A percentile compares a stretch with the other conserved stretches of the same genome.
phyloP scores from a whole-genome alignment of 2,329 filamentous ascomycete species.

The Parascedosporium putredinis region DNA sequence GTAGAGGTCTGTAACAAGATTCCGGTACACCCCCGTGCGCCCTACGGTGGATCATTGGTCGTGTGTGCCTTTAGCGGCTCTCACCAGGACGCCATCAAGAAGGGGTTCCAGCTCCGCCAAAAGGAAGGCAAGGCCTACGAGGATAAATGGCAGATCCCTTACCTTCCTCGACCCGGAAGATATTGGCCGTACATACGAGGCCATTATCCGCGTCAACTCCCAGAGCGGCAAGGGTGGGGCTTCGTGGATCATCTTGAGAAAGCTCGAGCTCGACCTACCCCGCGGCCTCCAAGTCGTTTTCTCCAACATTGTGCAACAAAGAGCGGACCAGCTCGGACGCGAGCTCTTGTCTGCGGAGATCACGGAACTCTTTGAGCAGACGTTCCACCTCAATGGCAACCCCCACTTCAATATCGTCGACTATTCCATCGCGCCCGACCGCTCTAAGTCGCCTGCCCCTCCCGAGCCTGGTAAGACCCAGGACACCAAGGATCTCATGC shows the following conservation, averaged over 20 bases:
- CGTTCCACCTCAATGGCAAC: constrained; percentile 76
- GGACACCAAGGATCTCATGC: constrained; percentile 66
- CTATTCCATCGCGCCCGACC: constrained; percentile 78
- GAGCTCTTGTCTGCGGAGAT: constrained; percentile 82
- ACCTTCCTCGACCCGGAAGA: constrained; percentile 91
- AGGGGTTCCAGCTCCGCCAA: constrained; percentile 68
- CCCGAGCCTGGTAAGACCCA: constrained; percentile 49
- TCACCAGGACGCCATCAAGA: constrained; percentile 95
- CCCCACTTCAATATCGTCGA: constrained; percentile 80
- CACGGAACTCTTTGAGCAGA: constrained; percentile 73
- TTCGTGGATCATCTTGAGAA: constrained; percentile 18
- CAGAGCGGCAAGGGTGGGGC: constrained; percentile 53
- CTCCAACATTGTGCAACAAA: constrained; percentile 72
- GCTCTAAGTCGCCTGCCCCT: neutral
- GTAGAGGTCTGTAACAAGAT: constrained; percentile 95
- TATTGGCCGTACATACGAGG: constrained; percentile 94
- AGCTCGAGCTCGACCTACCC: constrained; percentile 83
- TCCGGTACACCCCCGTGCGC: constrained; percentile 77
- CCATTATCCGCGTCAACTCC: constrained; percentile 94
- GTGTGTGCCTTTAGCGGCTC: constrained; percentile 85
- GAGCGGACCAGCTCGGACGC: constrained; percentile 69
- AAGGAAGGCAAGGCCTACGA: constrained; percentile 47
- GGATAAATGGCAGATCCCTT: constrained; percentile 74
- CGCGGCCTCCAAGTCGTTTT: constrained; percentile 89
- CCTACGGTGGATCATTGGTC: constrained; percentile 86